A percentile compares a stretch with the other conserved stretches of the same genome.
phyloP scores from a whole-genome alignment of 2,329 filamentous ascomycete species.

The Zasmidium citrigriseum region DNA sequence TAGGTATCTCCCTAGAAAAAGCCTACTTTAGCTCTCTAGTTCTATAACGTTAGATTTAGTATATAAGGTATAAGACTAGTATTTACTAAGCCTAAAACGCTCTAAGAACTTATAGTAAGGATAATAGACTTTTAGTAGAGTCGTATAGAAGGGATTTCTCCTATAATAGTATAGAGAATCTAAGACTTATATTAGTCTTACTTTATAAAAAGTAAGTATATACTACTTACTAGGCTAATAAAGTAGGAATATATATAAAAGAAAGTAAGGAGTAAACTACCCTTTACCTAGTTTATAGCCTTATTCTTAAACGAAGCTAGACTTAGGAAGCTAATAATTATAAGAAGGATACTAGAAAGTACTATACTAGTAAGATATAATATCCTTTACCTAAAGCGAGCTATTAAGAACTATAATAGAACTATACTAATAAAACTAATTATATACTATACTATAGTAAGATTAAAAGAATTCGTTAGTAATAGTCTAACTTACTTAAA shows the following conservation, averaged over 20 bases:
- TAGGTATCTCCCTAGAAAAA: conserved; percentile 8
- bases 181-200: no score
- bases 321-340: conserved; percentile 26
- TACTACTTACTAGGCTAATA: conserved; percentile 32
- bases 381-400: conserved; percentile 35
- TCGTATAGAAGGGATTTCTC: conserved; percentile 30
- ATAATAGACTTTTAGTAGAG: conserved; percentile 33
- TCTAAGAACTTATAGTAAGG: conserved; percentile 32
- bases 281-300: conserved; percentile 36
- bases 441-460: conserved; percentile 11
- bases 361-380: conserved; percentile 33
- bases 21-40: conserved; percentile 30
- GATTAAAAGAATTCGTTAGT: conserved; percentile 26
- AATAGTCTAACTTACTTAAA: conserved; percentile 30
- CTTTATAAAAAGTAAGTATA: no score
- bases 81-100: conserved; percentile 31
- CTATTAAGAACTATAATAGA: conserved; percentile 34
- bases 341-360: conserved; percentile 28
- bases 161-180: conserved; percentile 28
- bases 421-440: conserved; percentile 33
- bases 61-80: conserved; percentile 38
- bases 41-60: conserved; percentile 30
- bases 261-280: conserved; percentile 29
- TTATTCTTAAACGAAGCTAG: conserved; percentile 15
- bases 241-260: conserved; percentile 30